These are phyloP conservation scores for Neurospora sp. DNA, from an alignment of 495 filamentous ascomycete genomes.

Conservation along the genomic window DNA sequence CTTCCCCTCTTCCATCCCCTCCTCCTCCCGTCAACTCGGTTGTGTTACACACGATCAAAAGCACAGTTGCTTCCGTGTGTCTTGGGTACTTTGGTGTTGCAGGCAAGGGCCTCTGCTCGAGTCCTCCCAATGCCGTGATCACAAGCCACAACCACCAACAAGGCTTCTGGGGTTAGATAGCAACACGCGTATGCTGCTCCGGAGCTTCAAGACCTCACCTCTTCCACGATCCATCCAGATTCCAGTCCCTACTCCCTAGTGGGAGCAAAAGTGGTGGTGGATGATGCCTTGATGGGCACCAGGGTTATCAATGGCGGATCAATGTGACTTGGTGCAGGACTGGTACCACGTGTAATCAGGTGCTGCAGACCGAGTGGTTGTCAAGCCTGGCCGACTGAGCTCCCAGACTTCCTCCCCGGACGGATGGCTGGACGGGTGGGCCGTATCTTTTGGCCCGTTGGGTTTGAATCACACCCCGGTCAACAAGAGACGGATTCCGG, in stretches of 20 bases:
- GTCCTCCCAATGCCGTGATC: background rate
- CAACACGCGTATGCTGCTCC: background rate
- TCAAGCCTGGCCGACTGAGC: background rate
- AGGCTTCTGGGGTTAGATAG: background rate
- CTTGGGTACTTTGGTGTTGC: background rate
- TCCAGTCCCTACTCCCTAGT: background rate
- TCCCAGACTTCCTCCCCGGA: background rate
- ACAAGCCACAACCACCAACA: background rate
- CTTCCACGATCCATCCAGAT: background rate
- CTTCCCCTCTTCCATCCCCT: background rate
- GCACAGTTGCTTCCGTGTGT: background rate
- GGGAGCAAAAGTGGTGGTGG: background rate
- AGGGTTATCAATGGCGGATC: background rate
- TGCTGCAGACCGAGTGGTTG: constrained; percentile 9
- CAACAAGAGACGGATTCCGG: background rate
- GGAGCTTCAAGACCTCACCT: background rate
- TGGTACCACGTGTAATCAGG: constrained; percentile 32
- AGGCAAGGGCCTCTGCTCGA: background rate
- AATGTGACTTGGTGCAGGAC: constrained; percentile 18
- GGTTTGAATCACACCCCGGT: background rate
- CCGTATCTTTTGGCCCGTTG: background rate
- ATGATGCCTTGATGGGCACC: background rate
- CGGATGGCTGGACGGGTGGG: background rate
- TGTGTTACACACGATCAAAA: background rate
- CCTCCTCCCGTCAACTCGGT: background rate